Conservation (phyloP, 192 early-diverging fungal species). For the Coemansia sp. region DNA sequence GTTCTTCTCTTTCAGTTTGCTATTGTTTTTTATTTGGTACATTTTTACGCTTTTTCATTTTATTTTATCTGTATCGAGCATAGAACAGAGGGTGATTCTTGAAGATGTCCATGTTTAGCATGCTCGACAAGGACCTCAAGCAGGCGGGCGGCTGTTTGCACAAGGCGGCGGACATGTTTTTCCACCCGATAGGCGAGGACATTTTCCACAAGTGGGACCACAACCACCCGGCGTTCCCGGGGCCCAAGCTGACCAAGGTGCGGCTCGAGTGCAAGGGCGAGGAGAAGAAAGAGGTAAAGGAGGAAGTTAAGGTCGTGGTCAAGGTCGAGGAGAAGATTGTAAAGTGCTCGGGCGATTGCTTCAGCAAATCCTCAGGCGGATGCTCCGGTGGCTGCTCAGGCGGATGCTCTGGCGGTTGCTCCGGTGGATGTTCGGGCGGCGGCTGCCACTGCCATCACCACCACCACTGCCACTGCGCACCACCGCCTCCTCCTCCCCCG, state of each 20-base stretch:
- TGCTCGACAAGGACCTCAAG: slow-evolving; percentile 55
- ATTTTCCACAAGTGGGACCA: slow-evolving; percentile 55
- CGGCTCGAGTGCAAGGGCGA: slow-evolving; percentile 45
- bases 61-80: background rate
- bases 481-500: slow-evolving; percentile 26
- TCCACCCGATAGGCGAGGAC: slow-evolving; percentile 52
- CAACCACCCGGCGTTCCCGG: slow-evolving; percentile 52
- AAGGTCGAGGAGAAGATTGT: slow-evolving; percentile 8
- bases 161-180: slow-evolving; percentile 54
- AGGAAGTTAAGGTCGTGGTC: slow-evolving; percentile 21
- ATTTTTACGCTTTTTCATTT: background rate
- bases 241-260: slow-evolving; percentile 51
- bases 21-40: background rate
- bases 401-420: background rate
- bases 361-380: too few relatives aligned
- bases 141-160: slow-evolving; percentile 50
- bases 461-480: slow-evolving; percentile 22
- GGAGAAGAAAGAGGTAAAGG: slow-evolving; percentile 25
- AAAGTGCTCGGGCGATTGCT: slow-evolving; percentile 8
- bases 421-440: slow-evolving; percentile 1
- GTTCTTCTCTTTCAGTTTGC: background rate
- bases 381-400: background rate
- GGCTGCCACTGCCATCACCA: slow-evolving; percentile 19
- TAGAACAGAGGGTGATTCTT: background rate
- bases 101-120: slow-evolving; percentile 53